Conservation (phyloP, 805 yeast species). For the Teunomyces gatunensis region DNA sequence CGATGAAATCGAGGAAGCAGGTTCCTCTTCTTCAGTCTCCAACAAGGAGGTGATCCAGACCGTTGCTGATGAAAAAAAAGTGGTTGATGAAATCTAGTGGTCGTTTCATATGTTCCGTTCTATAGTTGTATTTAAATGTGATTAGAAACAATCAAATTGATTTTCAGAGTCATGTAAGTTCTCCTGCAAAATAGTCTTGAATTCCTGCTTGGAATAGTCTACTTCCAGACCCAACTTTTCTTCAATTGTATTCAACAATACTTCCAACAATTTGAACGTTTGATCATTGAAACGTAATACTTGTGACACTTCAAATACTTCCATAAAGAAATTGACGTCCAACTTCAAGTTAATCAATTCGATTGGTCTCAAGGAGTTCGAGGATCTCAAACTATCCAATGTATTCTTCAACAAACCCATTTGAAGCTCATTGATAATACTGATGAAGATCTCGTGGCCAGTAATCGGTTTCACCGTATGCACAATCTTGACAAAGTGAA, state of each 20-base stretch:
- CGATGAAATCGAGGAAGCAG: constrained; percentile 14
- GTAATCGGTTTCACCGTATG: constrained; percentile 42
- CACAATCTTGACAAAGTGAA: constrained; percentile 41
- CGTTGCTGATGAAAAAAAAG: background rate
- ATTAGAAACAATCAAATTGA: constrained; percentile 33
- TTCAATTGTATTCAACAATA: constrained; percentile 11
- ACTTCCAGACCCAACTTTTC: constrained; percentile 8
- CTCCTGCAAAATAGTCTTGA: constrained; percentile 25
- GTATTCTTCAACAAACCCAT: constrained; percentile 32
- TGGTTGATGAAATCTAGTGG: background rate
- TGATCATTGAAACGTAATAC: constrained; percentile 33
- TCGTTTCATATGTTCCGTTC: background rate
- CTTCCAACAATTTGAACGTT: constrained; percentile 14
- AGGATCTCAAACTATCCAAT: constrained; percentile 28
- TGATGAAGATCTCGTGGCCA: constrained; percentile 31
- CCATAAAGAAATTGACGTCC: constrained; percentile 38
- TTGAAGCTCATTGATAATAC: constrained; percentile 38
- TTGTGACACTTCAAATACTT: constrained; percentile 36
- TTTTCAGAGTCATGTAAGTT: constrained; percentile 26
- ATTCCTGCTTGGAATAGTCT: constrained; percentile 26
- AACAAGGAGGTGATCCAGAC: constrained; percentile 2
- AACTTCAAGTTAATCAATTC: constrained; percentile 30
- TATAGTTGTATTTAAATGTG: background rate
- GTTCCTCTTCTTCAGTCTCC: constrained; percentile 1
- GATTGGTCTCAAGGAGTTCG: constrained; percentile 12